These are phyloP conservation scores for Berkeleyomyces rouxiae DNA, from an alignment of 2,329 filamentous ascomycete genomes.

Conservation along the genomic window DNA sequence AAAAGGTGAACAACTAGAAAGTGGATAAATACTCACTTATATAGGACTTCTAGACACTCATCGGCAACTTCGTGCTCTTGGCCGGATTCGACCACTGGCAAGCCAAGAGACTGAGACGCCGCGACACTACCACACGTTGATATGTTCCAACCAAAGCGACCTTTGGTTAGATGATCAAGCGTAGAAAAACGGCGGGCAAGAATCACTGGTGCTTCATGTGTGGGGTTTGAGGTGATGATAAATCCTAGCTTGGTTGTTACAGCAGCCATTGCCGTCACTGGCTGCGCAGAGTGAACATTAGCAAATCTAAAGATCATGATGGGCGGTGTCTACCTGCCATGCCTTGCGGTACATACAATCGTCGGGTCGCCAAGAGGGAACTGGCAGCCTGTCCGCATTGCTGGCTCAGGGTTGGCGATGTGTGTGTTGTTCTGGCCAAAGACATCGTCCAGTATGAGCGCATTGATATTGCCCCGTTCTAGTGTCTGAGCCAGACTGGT, in stretches of 20 bases:
- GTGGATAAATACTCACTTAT: constrained; percentile 29
- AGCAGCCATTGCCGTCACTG: constrained; percentile 50
- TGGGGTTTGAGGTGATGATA: constrained; percentile 50
- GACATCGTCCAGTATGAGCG: constrained; percentile 48
- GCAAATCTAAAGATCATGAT: background rate
- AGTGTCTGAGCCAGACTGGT: constrained; percentile 45
- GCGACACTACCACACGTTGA: constrained; percentile 53
- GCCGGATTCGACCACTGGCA: constrained; percentile 31
- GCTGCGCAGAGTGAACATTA: constrained; percentile 19
- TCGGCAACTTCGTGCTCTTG: constrained; percentile 43
- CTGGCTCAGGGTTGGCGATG: constrained; percentile 37
- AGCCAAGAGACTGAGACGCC: constrained; percentile 46
- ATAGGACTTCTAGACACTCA: constrained; percentile 40
- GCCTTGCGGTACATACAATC: constrained; percentile 6
- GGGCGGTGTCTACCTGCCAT: background rate
- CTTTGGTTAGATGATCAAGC: constrained; percentile 48
- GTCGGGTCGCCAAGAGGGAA: constrained; percentile 58
- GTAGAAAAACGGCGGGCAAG: constrained; percentile 48
- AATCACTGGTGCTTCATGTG: constrained; percentile 53
- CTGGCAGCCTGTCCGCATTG: constrained; percentile 45
- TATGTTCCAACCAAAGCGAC: constrained; percentile 35
- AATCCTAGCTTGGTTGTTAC: constrained; percentile 51
- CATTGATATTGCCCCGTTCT: constrained; percentile 45
- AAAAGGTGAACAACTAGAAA: background rate
- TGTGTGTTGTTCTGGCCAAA: constrained; percentile 57